Evolutionary conservation across 352 stramenopile genomes (phyloP).

Genomic region (Globisporangium iwayamae): DNA sequence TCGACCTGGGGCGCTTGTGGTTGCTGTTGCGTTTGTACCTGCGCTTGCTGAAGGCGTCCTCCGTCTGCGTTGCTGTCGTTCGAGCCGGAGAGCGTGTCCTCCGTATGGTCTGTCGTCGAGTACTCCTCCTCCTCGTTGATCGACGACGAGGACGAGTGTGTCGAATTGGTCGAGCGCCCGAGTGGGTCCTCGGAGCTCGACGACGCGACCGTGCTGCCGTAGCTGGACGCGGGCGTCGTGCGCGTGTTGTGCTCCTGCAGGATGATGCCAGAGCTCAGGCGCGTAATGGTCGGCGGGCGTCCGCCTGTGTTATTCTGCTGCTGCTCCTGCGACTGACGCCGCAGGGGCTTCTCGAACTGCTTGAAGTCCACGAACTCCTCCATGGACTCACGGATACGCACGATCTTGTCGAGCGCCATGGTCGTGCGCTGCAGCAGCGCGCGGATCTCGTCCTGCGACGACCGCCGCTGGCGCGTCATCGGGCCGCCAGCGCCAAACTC

Average conservation of each 20-base stretch:
- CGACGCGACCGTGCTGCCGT: slow-evolving; percentile 48
- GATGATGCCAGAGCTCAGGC: slow-evolving; percentile 14
- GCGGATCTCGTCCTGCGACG: slow-evolving; percentile 74
- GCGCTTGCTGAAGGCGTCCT: slow-evolving; percentile 5
- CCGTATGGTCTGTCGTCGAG: slow-evolving; percentile 25
- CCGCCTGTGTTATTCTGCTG: neutral
- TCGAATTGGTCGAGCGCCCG: slow-evolving; percentile 42
- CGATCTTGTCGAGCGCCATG: slow-evolving; percentile 73
- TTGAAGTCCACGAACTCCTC: slow-evolving; percentile 78
- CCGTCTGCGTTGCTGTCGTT: slow-evolving; percentile 9
- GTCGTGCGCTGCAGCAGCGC: slow-evolving; percentile 66
- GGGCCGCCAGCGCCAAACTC: slow-evolving; percentile 5
- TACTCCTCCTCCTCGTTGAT: slow-evolving; percentile 46
- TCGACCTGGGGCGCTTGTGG: slow-evolving; percentile 10
- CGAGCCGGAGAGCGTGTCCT: slow-evolving; percentile 22
- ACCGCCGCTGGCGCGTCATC: slow-evolving; percentile 24
- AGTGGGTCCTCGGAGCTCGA: slow-evolving; percentile 38
- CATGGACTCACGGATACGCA: slow-evolving; percentile 83
- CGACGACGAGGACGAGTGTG: slow-evolving; percentile 32
- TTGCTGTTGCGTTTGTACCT: slow-evolving; percentile 19
- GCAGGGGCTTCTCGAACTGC: slow-evolving; percentile 59
- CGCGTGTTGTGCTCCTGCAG: slow-evolving; percentile 18
- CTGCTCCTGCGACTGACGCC: slow-evolving; percentile 12
- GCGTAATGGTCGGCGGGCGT: neutral
- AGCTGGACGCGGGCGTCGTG: slow-evolving; percentile 40